A percentile compares a stretch with the other conserved stretches of the same genome.
Conservation (phyloP, 192 early-diverging fungal genomes). For the Entomortierella parvispora region DNA sequence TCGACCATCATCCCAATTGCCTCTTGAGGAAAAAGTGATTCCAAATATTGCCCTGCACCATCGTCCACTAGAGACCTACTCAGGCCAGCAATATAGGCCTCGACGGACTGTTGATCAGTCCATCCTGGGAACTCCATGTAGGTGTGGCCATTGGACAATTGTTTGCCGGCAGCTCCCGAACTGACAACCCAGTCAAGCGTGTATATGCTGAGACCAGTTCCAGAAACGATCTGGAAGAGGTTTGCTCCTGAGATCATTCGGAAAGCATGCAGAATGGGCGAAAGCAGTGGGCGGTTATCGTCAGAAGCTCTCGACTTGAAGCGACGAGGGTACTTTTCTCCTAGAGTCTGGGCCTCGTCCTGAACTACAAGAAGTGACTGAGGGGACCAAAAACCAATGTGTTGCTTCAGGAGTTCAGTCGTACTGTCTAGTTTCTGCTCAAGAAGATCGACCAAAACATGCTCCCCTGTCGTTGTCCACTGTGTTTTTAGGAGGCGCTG, state of each 20-base stretch:
- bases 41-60: not conserved
- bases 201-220: conserved; percentile 11
- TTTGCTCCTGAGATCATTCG: not conserved
- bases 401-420: no score
- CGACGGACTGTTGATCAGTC: not conserved
- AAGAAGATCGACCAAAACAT: not conserved
- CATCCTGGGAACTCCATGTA: conserved; percentile 15
- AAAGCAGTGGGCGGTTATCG: conserved; percentile 2
- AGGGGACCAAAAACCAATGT: no score
- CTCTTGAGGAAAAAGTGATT: conserved; percentile 6
- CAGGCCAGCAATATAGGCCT: not conserved
- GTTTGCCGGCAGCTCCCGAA: not conserved
- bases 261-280: conserved; percentile 12
- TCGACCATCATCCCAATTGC: conserved; percentile 8
- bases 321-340: not conserved
- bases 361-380: conserved; percentile 13
- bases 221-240: conserved; percentile 2
- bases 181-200: conserved; percentile 6
- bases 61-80: not conserved
- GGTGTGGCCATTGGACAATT: not conserved
- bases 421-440: conserved; percentile 2
- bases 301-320: conserved; percentile 4
- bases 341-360: conserved; percentile 34
- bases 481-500: not conserved
- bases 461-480: not conserved